Conservation (phyloP, 805 yeast genomes). For the Ogataea parapolymorpha region DNA sequence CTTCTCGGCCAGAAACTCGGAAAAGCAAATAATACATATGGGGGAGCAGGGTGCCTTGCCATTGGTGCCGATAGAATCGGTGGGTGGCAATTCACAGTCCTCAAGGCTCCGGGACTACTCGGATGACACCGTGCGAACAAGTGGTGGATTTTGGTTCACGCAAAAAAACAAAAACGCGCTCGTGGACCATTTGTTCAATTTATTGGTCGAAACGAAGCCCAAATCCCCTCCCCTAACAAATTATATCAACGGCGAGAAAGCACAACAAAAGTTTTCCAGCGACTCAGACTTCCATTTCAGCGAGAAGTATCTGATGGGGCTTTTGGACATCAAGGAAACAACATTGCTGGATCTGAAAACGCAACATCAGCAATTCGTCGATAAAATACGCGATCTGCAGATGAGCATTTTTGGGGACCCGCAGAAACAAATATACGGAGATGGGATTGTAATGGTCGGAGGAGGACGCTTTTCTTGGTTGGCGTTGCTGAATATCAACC, state of each 20-base stretch:
- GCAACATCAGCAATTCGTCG: constrained; percentile 16
- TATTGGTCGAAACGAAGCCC: constrained; percentile 31
- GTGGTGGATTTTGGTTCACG: neutral
- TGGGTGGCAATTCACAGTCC: too few relatives aligned
- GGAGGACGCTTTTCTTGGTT: constrained; percentile 52
- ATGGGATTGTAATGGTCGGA: constrained; percentile 50
- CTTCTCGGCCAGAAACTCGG: neutral
- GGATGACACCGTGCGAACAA: constrained; percentile 1
- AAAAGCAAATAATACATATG: neutral
- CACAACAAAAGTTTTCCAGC: constrained; percentile 40
- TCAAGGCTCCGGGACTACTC: neutral
- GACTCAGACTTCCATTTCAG: constrained; percentile 42
- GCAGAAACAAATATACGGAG: constrained; percentile 12
- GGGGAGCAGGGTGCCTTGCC: neutral
- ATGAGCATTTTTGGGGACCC: constrained; percentile 33
- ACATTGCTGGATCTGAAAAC: constrained; percentile 24
- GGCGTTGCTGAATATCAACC: constrained; percentile 45
- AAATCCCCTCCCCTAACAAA: constrained; percentile 38
- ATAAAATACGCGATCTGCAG: constrained; percentile 32
- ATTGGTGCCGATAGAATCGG: neutral
- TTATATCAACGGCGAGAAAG: constrained; percentile 40
- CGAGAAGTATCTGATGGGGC: constrained; percentile 42
- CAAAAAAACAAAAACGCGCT: constrained; percentile 2
- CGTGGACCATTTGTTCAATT: constrained; percentile 25
- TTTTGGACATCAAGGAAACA: constrained; percentile 37